These are phyloP conservation scores for Scutellaria barbata DNA, from an alignment of 257 asterid species.

Conservation along the genomic window DNA sequence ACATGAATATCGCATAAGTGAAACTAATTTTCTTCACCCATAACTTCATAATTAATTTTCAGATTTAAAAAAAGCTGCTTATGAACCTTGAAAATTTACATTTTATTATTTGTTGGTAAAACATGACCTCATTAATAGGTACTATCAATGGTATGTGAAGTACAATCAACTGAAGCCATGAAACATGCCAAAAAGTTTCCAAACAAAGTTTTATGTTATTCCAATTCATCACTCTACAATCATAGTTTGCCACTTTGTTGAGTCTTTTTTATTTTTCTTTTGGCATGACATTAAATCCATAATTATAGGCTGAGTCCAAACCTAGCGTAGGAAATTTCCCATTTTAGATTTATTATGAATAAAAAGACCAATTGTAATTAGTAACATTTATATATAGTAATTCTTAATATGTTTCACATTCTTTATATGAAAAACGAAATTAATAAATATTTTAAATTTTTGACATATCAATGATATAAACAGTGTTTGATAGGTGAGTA, in stretches of 20 bases:
- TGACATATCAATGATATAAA: too few relatives aligned
- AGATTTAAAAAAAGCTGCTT: background rate
- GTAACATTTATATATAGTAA: too few relatives aligned
- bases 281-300: slow-evolving; percentile 34
- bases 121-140: background rate
- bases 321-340: background rate
- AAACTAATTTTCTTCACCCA: slow-evolving; percentile 32
- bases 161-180: slow-evolving; percentile 13
- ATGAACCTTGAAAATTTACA: background rate
- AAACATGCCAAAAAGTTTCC: slow-evolving; percentile 43
- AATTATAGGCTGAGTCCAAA: background rate
- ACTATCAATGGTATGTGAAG: slow-evolving; percentile 20
- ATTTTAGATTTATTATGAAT: too few relatives aligned
- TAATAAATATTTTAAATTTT: too few relatives aligned
- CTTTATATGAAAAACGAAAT: too few relatives aligned
- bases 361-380: too few relatives aligned
- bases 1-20: slow-evolving; percentile 44
- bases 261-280: slow-evolving; percentile 32
- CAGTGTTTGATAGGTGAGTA: too few relatives aligned
- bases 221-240: slow-evolving; percentile 46
- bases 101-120: background rate
- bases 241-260: slow-evolving; percentile 34
- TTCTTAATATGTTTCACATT: too few relatives aligned
- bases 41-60: background rate
- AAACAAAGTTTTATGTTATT: slow-evolving; percentile 27